Evolutionary conservation across 495 filamentous ascomycete genomes (phyloP).

Genomic region (Penicillium malachiteum): DNA sequence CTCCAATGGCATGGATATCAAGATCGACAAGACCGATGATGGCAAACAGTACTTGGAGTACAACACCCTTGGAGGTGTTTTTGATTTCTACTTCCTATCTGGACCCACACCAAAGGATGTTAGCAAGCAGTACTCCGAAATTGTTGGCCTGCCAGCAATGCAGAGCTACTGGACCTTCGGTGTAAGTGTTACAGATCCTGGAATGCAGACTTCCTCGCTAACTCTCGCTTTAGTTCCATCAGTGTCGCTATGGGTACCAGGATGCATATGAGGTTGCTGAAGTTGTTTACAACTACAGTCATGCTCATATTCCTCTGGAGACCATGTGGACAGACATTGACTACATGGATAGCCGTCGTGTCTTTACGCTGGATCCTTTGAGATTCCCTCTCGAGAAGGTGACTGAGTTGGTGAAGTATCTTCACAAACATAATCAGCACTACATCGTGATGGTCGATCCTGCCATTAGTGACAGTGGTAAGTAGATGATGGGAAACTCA

Average conservation of each 20-base stretch:
- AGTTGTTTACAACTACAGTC: conserved; percentile 75
- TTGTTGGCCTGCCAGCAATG: conserved; percentile 70
- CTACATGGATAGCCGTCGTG: conserved; percentile 66
- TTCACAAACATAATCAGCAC: conserved; percentile 73
- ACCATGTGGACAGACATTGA: conserved; percentile 90
- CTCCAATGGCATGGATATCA: conserved; percentile 85
- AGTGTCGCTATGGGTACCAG: conserved; percentile 79
- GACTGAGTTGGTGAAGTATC: conserved; percentile 65
- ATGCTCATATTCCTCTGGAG: conserved; percentile 75
- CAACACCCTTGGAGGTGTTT: conserved; percentile 74
- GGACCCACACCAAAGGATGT: conserved; percentile 73
- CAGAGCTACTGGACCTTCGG: conserved; percentile 86
- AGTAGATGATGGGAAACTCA: conserved; percentile 8
- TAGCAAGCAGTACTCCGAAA: conserved; percentile 68
- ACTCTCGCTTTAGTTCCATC: conserved; percentile 54
- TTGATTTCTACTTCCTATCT: conserved; percentile 83
- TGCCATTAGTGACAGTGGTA: conserved; percentile 54
- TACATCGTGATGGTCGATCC: conserved; percentile 91
- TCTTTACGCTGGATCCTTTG: conserved; percentile 74
- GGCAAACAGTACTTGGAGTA: conserved; percentile 78
- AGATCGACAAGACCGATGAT: conserved; percentile 63
- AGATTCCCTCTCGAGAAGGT: conserved; percentile 68
- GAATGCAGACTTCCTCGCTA: neutral
- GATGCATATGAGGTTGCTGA: conserved; percentile 79
- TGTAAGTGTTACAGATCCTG: conserved; percentile 22